These are phyloP conservation scores for Quercus phellos DNA, from an alignment of 331 rosid genomes.

Conservation along the genomic window DNA sequence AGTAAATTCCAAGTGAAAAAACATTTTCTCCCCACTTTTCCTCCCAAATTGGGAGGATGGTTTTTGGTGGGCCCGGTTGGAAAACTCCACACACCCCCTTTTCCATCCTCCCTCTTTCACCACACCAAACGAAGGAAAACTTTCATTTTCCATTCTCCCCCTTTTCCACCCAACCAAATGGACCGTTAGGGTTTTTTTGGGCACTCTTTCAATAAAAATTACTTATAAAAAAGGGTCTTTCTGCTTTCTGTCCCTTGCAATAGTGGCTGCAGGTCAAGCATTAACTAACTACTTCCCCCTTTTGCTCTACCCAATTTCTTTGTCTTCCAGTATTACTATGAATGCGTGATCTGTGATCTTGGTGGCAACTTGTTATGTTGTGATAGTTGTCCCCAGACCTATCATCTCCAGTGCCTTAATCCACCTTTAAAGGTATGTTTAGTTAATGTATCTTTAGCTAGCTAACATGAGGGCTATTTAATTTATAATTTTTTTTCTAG, in stretches of 20 bases:
- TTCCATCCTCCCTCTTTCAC: too few relatives aligned
- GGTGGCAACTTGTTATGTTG: conserved; percentile 98
- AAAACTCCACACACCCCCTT: too few relatives aligned
- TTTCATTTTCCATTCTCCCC: too few relatives aligned
- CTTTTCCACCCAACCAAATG: too few relatives aligned
- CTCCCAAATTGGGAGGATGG: too few relatives aligned
- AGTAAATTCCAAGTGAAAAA: too few relatives aligned
- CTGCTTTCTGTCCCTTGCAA: not conserved
- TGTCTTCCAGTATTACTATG: conserved; percentile 78
- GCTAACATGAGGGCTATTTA: conserved; percentile 18
- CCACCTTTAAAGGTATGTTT: conserved; percentile 95
- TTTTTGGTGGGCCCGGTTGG: too few relatives aligned
- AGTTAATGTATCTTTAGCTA: conserved; percentile 1
- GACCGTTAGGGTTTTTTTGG: too few relatives aligned
- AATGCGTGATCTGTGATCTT: conserved; percentile 92
- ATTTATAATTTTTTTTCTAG: conserved; percentile 6
- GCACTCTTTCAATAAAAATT: too few relatives aligned
- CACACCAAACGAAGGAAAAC: too few relatives aligned
- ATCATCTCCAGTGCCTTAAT: conserved; percentile 87
- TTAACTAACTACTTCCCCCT: conserved; percentile 6
- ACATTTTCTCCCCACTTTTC: too few relatives aligned
- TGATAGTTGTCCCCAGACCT: conserved; percentile 94
- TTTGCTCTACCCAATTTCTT: conserved; percentile 19
- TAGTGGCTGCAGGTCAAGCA: not conserved
- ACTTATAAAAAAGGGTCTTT: too few relatives aligned